Conservation (phyloP, 768 basidiomycete species). For the Naematelia aurantialba region DNA sequence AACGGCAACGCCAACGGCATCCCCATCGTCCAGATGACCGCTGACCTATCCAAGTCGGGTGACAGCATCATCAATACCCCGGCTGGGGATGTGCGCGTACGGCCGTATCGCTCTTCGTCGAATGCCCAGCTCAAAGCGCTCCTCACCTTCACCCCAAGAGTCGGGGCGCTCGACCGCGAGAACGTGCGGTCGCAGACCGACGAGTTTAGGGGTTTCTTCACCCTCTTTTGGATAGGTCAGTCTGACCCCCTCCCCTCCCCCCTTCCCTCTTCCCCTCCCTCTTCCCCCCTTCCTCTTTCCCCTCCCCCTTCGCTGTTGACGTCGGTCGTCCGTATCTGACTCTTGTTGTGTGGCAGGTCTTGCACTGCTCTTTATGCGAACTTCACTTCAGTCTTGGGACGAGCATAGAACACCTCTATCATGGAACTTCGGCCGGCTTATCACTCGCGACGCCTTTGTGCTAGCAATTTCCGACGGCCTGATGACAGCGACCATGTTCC, state of each 20-base stretch:
- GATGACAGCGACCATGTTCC: conserved; percentile 68
- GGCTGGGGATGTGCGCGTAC: conserved; percentile 34
- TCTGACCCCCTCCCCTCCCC: neutral
- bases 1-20: neutral
- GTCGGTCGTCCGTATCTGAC: neutral
- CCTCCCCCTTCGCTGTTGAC: neutral
- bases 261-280: neutral
- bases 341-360: conserved; percentile 47
- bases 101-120: conserved; percentile 60
- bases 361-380: conserved; percentile 73
- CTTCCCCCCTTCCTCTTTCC: neutral
- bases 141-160: conserved; percentile 79
- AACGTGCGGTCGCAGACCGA: conserved; percentile 72
- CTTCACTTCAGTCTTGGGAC: conserved; percentile 60
- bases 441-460: conserved; percentile 76
- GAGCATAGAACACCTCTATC: conserved; percentile 71
- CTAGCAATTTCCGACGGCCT: conserved; percentile 80
- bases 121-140: conserved; percentile 76
- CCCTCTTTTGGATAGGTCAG: conserved; percentile 71
- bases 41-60: conserved; percentile 22
- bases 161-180: conserved; percentile 75
- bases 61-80: conserved; percentile 31
- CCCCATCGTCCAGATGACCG: conserved; percentile 23
- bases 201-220: conserved; percentile 92
- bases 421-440: conserved; percentile 74